These are phyloP conservation scores for Aureobasidium sp. DNA, from an alignment of 2,329 filamentous ascomycete genomes.

Conservation along the genomic window DNA sequence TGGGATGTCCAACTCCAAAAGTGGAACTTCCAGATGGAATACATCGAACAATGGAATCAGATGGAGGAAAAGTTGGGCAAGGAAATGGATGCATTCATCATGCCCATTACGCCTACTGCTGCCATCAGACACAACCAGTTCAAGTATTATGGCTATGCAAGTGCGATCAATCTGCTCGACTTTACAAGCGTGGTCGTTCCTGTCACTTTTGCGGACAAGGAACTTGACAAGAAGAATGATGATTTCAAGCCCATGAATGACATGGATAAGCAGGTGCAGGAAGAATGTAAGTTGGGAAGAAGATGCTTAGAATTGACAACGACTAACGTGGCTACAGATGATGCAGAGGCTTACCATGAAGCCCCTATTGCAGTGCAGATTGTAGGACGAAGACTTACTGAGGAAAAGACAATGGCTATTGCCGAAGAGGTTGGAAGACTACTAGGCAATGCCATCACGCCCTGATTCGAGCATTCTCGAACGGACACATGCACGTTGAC, in stretches of 20 bases:
- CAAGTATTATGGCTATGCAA: constrained; percentile 25
- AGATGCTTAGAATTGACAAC: too few species aligned
- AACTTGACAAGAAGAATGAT: constrained; percentile 24
- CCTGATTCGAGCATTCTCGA: neutral
- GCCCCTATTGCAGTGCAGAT: constrained; percentile 34
- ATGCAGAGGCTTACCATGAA: constrained; percentile 34
- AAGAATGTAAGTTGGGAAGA: constrained; percentile 15
- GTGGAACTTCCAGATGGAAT: constrained; percentile 14
- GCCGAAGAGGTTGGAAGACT: constrained; percentile 27
- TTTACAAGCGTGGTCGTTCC: constrained; percentile 28
- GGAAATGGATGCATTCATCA: constrained; percentile 33
- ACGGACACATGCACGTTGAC: too few species aligned
- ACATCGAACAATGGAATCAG: constrained; percentile 30
- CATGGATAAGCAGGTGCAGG: constrained; percentile 21
- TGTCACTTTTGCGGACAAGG: constrained; percentile 29
- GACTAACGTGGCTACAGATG: constrained; percentile 24
- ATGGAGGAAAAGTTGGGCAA: constrained; percentile 27
- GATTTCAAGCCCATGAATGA: constrained; percentile 26
- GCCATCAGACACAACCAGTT: constrained; percentile 28
- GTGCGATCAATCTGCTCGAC: constrained; percentile 10
- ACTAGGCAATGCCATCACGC: constrained; percentile 1
- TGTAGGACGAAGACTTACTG: constrained; percentile 31
- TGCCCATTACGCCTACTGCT: constrained; percentile 32
- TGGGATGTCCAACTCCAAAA: constrained; percentile 6
- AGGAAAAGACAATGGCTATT: constrained; percentile 34